A percentile compares a stretch with the other conserved stretches of the same genome.
Conservation (phyloP, 257 asterid species). For the Solanum pinnatisectum region DNA sequence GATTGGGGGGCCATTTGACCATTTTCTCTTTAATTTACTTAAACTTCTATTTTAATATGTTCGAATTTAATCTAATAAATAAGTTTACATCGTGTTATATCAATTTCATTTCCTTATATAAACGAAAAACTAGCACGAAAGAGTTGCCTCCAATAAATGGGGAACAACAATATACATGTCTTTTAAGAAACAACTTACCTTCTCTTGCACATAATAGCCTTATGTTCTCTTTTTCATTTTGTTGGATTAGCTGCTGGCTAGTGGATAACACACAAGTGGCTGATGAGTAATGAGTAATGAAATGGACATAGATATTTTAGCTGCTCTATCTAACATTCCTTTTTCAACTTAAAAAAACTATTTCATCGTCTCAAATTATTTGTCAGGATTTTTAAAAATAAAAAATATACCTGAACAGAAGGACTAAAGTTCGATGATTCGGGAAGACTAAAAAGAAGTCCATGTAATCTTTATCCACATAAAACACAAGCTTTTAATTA, state of each 20-base stretch:
- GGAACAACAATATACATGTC: not conserved
- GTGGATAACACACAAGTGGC: not conserved
- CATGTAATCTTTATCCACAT: too few species aligned
- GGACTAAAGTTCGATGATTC: too few species aligned
- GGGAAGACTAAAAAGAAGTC: not conserved
- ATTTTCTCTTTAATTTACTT: too few species aligned
- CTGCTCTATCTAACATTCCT: not conserved
- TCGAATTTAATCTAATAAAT: not conserved
- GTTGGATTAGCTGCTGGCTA: not conserved
- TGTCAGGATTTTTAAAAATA: rapidly evolving
- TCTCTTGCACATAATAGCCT: not conserved
- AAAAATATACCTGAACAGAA: too few species aligned
- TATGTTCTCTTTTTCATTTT: not conserved
- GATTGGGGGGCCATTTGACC: too few species aligned
- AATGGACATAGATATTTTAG: not conserved
- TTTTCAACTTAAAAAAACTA: not conserved
- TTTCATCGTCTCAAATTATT: not conserved
- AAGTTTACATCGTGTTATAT: not conserved
- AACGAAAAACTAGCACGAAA: not conserved
- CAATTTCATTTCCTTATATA: not conserved
- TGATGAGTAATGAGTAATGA: not conserved
- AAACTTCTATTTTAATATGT: not conserved
- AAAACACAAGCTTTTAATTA: too few species aligned
- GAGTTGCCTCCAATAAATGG: not conserved
- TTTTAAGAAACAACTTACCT: not conserved